Evolutionary conservation across 2,329 filamentous ascomycete genomes (phyloP).

Genomic region (Colletotrichum agaves): DNA sequence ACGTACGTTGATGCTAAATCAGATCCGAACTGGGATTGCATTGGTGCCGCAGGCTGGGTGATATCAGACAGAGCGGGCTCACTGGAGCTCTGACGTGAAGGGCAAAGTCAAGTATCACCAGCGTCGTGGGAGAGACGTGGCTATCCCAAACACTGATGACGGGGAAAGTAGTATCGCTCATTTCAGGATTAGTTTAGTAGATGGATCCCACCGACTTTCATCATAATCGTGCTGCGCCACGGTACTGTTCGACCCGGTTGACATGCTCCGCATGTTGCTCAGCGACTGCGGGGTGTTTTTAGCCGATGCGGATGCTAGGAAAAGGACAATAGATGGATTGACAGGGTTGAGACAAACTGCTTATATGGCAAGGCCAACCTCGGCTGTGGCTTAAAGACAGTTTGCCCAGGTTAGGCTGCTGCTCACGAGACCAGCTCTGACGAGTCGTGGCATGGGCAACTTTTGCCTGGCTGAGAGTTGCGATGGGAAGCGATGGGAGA

Average conservation of each 20-base stretch:
- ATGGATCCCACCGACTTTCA: not conserved
- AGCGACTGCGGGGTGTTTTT: not conserved
- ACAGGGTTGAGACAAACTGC: too few relatives aligned
- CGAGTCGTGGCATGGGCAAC: not conserved
- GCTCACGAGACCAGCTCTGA: not conserved
- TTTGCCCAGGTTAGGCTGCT: not conserved
- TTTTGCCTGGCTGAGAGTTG: not conserved
- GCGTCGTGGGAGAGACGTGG: too few relatives aligned
- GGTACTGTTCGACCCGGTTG: not conserved
- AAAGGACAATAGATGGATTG: too few relatives aligned
- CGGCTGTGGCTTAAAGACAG: not conserved
- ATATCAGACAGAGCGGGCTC: not conserved
- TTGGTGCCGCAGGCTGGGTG: not conserved
- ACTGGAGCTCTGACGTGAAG: not conserved
- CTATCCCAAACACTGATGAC: too few relatives aligned
- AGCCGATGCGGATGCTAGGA: not conserved
- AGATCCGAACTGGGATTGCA: constrained; percentile 5
- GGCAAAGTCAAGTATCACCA: too few relatives aligned
- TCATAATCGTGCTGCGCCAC: not conserved
- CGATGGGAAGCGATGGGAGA: not conserved
- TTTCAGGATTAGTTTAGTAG: too few relatives aligned
- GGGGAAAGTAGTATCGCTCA: too few relatives aligned
- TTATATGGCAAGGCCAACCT: not conserved
- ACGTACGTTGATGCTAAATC: not conserved
- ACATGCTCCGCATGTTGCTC: not conserved